Percentiles rank a stretch among this genome's conserved stretches.
These are phyloP conservation scores for Beauveria varroae DNA, from an alignment of 2,329 filamentous ascomycete genomes.

Conservation along the genomic window DNA sequence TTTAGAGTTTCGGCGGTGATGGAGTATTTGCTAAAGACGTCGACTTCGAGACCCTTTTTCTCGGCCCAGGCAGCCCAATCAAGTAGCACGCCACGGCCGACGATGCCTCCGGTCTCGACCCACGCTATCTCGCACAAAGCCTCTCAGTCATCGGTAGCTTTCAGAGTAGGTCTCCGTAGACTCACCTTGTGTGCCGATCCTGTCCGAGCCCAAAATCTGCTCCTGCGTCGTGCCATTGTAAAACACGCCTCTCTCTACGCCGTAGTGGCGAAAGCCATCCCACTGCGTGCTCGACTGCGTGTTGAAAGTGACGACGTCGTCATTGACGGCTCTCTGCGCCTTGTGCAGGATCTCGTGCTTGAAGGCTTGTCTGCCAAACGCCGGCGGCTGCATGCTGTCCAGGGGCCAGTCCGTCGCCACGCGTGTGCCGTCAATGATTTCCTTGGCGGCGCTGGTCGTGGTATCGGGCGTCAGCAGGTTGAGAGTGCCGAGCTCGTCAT, in stretches of 20 bases:
- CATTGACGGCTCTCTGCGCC: conserved; percentile 22
- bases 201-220: conserved; percentile 30
- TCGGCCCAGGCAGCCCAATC: conserved; percentile 44
- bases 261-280: conserved; percentile 32
- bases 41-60: conserved; percentile 26
- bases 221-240: conserved; percentile 31
- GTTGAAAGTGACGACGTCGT: conserved; percentile 27
- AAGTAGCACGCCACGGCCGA: conserved; percentile 42
- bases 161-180: neutral
- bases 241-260: conserved; percentile 27
- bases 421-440: conserved; percentile 23
- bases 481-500: conserved; percentile 46
- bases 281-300: conserved; percentile 32
- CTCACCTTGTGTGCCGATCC: conserved; percentile 24
- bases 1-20: conserved; percentile 38
- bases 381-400: conserved; percentile 24
- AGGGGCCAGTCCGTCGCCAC: conserved; percentile 29
- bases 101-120: conserved; percentile 34
- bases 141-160: too few relatives aligned
- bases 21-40: conserved; percentile 30
- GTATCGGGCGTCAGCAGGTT: conserved; percentile 40
- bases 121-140: conserved; percentile 14
- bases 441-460: conserved; percentile 18
- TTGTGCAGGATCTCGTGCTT: conserved; percentile 24
- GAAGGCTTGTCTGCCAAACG: conserved; percentile 24